Evolutionary conservation across 2,329 filamentous ascomycete species (phyloP), one percentile per base, ranked within the genome.

Genomic region (Claviceps sp.): DNA sequence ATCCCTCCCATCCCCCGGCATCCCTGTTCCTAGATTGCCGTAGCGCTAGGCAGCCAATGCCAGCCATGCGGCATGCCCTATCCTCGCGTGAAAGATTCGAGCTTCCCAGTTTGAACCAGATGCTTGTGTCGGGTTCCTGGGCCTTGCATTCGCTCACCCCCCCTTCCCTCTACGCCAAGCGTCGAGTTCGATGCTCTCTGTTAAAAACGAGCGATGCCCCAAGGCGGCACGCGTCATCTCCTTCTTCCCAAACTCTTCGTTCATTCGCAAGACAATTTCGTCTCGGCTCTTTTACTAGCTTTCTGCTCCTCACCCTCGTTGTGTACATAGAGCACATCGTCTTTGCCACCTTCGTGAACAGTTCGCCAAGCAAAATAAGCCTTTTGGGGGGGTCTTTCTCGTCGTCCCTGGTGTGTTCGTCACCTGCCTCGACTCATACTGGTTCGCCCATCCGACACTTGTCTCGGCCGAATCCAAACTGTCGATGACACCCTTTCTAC

Each of bases 41-140:
- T 55, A 56, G 55, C 59, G 57, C 60, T 57, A 66, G 64, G 62
- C 64, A 66, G 62, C 30, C 30, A 34, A 34, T 34, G 9, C 30
- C 30, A 34, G 30, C 30, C 30, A 34, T 34, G 30, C 64, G 30
- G 9, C 30, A 34, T 34, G 30, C 64, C 62, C 60, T 58, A 57
- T 59, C 51, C 44, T 38, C n/a, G 46, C 22, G n/a, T 22, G n/a
- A 50, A 42, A 22, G 38, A 11, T 34, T 50, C 9, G 24, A 43
- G 38, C 38, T 43, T 40, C 40, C 18, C 37, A 48, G 46, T 51
- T 53, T 50, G 40, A 54, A 47, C 44, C 52, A 57, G 30, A 37
- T 49, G 50, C 50, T 42, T 13, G 44, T 26, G 37, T 54, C 13
- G 40, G 40, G 54, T 55, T 55, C 54, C 54, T 55, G 52, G 47